Conservation (phyloP, 2,329 filamentous ascomycete species). For the Paramyrothecium roridum region DNA sequence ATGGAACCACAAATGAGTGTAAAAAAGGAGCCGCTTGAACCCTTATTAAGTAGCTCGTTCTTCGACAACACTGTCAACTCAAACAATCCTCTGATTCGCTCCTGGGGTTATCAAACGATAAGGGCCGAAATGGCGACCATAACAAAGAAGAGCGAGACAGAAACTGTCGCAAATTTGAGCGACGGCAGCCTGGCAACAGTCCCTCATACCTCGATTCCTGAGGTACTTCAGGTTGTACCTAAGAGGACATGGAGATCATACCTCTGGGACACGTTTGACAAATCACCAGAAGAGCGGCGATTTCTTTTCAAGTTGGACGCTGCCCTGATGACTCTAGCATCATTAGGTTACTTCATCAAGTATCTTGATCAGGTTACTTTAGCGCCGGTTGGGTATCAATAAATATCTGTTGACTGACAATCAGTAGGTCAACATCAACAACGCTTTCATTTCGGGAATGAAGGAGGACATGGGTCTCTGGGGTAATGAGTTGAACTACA, state of each 20-base stretch:
- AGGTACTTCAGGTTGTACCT: background rate
- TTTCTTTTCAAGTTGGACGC: conserved; percentile 41
- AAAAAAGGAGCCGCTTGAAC: too few species aligned
- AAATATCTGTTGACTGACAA: background rate
- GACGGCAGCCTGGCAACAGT: background rate
- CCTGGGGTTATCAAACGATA: background rate
- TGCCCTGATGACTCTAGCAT: conserved; percentile 32
- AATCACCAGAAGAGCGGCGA: conserved; percentile 33
- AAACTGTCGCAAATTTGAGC: background rate
- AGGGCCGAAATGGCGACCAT: too few species aligned
- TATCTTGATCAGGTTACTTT: conserved; percentile 25
- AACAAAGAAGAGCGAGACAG: background rate
- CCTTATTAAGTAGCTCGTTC: too few species aligned
- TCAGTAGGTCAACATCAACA: conserved; percentile 23
- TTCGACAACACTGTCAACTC: background rate
- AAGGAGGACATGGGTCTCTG: conserved; percentile 50
- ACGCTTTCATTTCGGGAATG: conserved; percentile 39
- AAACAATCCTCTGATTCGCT: background rate
- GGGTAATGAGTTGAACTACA: conserved; percentile 44
- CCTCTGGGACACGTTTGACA: conserved; percentile 46
- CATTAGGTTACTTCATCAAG: conserved; percentile 35
- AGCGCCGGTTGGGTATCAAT: background rate
- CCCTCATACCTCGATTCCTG: background rate
- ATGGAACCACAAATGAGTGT: too few species aligned
- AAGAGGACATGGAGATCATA: conserved; percentile 40